A percentile compares a stretch with the other conserved stretches of the same genome.
Conservation (phyloP, 306 rosid genomes). For the Malus domestica region ASM211411v1 NC_041792.1:26879907-26880406, state of each 20-base stretch:
- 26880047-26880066: background rate
- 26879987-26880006: background rate
- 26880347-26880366: background rate
- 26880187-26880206: conserved; percentile 73
- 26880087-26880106: no score
- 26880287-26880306: background rate
- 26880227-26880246: conserved; percentile 70
- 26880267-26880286: background rate
- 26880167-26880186: conserved; percentile 62
- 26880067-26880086: no score
- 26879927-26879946: background rate
- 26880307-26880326: background rate
- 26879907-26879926: background rate
- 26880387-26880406: background rate
- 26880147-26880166: conserved; percentile 35
- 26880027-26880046: background rate
- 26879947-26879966: background rate
- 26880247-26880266: conserved; percentile 60
- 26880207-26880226: conserved; percentile 76
- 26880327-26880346: background rate
- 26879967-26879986: no score
- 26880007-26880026: background rate
- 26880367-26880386: background rate
- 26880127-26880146: background rate
- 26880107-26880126: no score